phyloP scores from a whole-genome alignment of 495 filamentous ascomycete genomes.

The Parathielavia hyrcaniae region DNA sequence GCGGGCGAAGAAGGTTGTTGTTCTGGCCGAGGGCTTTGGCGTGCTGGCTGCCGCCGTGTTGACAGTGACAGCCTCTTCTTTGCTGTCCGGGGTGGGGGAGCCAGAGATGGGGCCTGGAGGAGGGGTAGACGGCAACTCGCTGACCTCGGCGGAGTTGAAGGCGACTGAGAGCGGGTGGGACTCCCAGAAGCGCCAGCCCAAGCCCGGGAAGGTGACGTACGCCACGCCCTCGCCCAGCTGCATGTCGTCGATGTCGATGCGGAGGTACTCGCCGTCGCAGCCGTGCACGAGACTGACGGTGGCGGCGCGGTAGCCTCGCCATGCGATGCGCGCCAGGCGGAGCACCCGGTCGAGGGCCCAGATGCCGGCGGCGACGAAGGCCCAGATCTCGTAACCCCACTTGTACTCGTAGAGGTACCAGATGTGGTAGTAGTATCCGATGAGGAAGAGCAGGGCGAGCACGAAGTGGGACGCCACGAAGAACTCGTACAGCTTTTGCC shows the following conservation, averaged over 20 bases:
- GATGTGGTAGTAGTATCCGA: constrained; percentile 39
- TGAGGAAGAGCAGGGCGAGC: constrained; percentile 23
- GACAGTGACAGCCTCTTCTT: not conserved
- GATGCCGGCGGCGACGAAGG: constrained; percentile 34
- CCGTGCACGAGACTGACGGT: constrained; percentile 26
- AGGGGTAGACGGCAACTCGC: constrained; percentile 3
- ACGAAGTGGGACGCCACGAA: constrained; percentile 25
- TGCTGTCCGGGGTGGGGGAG: not conserved
- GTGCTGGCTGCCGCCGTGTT: not conserved
- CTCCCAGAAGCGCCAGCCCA: constrained; percentile 39
- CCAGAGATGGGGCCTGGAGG: not conserved
- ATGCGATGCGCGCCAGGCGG: constrained; percentile 27
- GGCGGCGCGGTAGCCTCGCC: constrained; percentile 30
- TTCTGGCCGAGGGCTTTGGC: not conserved
- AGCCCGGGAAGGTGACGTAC: constrained; percentile 40
- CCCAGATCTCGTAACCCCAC: constrained; percentile 40
- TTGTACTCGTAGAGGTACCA: constrained; percentile 24
- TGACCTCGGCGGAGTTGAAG: constrained; percentile 15
- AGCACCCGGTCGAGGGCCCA: constrained; percentile 37
- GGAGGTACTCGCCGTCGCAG: constrained; percentile 29
- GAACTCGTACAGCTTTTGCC: constrained; percentile 22
- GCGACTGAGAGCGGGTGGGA: constrained; percentile 42
- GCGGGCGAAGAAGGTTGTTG: constrained; percentile 14
- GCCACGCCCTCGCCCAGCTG: constrained; percentile 26
- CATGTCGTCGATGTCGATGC: constrained; percentile 30